Evolutionary conservation across 2,329 filamentous ascomycete species (phyloP).

Genomic region (Colletotrichum sublineola): DNA sequence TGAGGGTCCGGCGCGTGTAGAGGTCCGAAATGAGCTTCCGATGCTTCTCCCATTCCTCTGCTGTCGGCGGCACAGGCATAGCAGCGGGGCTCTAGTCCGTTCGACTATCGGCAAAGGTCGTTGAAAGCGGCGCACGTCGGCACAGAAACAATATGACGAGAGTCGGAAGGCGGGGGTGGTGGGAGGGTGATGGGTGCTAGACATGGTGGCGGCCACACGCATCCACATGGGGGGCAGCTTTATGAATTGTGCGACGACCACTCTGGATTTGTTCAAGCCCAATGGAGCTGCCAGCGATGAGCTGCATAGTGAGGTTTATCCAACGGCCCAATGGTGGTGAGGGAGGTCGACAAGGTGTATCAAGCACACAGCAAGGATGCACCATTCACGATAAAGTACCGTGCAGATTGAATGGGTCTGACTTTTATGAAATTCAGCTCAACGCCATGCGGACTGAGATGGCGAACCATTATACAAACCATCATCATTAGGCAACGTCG

Average conservation of each 20-base stretch:
- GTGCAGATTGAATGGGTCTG: constrained; percentile 8
- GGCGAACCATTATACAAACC: constrained; percentile 16
- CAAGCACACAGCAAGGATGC: not conserved
- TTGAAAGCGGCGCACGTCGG: not conserved
- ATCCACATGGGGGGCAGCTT: constrained; percentile 12
- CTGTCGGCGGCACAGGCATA: constrained; percentile 30
- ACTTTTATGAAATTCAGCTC: not conserved
- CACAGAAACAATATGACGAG: not conserved
- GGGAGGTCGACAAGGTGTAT: not conserved
- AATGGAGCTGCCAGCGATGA: constrained; percentile 14
- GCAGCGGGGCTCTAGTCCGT: not conserved
- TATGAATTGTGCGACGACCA: constrained; percentile 22
- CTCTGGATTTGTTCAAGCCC: not conserved
- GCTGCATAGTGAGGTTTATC: constrained; percentile 14
- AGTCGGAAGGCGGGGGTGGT: not conserved
- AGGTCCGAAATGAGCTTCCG: constrained; percentile 25
- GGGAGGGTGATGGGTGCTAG: not conserved
- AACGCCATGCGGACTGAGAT: not conserved
- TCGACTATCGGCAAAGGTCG: not conserved
- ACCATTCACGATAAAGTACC: constrained; percentile 25
- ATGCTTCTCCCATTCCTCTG: constrained; percentile 35
- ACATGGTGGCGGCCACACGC: constrained; percentile 1
- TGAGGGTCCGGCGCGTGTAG: constrained; percentile 28
- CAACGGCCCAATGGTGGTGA: constrained; percentile 7
- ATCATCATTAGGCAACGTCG: not conserved